These are phyloP conservation scores for Aleurites moluccanus DNA, from an alignment of 441 rosid species.

Conservation along the genomic window DNA sequence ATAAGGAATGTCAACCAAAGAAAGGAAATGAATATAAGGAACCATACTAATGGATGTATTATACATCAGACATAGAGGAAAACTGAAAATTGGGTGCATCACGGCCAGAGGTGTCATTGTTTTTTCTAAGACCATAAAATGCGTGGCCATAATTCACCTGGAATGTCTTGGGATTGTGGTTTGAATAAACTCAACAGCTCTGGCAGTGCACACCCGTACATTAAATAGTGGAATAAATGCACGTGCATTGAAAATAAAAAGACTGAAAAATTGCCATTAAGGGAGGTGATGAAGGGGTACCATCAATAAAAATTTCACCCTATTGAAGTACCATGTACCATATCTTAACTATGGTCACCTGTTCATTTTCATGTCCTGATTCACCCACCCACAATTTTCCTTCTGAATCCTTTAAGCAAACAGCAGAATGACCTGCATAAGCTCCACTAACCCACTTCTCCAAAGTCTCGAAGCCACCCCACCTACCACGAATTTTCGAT, in stretches of 20 bases:
- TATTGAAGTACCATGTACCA: not conserved
- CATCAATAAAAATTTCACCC: not conserved
- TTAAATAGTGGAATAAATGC: not conserved
- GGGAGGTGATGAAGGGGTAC: not conserved
- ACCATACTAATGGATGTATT: not conserved
- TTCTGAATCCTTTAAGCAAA: conserved; percentile 82
- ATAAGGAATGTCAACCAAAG: not conserved
- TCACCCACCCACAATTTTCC: conserved; percentile 97
- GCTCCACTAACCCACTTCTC: conserved; percentile 99
- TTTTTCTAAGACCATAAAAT: not conserved
- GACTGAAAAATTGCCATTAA: not conserved
- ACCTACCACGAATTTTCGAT: conserved; percentile 93
- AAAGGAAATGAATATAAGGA: not conserved
- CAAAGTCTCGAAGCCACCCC: conserved; percentile 98
- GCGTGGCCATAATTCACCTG: not conserved
- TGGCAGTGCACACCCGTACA: not conserved
- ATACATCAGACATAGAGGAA: not conserved
- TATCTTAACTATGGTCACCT: conserved; percentile 42
- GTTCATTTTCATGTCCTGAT: conserved; percentile 89
- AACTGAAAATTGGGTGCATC: not conserved
- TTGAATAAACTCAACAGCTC: not conserved
- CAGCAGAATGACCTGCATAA: conserved; percentile 94
- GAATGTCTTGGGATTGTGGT: not conserved
- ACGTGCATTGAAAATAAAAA: not conserved
- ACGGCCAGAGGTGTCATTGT: not conserved